A percentile compares a stretch with the other conserved stretches of the same genome.
Evolutionary conservation across 352 stramenopile genomes (phyloP).

Genomic region (Aphanomyces euteiches): DNA sequence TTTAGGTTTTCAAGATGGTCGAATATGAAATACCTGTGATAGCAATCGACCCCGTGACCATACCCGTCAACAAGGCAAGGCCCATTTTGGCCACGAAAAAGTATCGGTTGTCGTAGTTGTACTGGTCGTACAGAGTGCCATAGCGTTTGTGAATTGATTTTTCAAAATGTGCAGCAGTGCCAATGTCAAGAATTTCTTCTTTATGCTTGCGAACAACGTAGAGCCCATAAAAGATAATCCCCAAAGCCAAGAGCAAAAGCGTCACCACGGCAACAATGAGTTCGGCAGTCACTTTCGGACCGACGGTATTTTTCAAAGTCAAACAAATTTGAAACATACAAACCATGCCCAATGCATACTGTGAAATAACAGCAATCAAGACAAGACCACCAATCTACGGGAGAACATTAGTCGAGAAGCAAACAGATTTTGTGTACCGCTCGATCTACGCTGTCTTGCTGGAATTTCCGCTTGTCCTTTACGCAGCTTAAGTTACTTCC

Average conservation of each 20-base stretch:
- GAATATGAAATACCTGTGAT: slow-evolving; percentile 33
- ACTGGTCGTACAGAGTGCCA: slow-evolving; percentile 81
- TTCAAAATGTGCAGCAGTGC: slow-evolving; percentile 68
- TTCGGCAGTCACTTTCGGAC: slow-evolving; percentile 56
- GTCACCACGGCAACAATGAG: slow-evolving; percentile 42
- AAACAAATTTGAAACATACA: slow-evolving; percentile 69
- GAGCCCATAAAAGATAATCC: slow-evolving; percentile 77
- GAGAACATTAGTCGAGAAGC: background rate
- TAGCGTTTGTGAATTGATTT: slow-evolving; percentile 80
- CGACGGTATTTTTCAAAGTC: background rate
- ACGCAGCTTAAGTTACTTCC: slow-evolving; percentile 37
- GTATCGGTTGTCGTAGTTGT: slow-evolving; percentile 84
- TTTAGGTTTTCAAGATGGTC: background rate
- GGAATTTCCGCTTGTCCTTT: slow-evolving; percentile 47
- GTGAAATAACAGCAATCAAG: slow-evolving; percentile 67
- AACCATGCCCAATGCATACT: slow-evolving; percentile 83
- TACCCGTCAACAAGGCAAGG: slow-evolving; percentile 56
- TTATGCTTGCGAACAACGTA: slow-evolving; percentile 70
- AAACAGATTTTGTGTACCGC: slow-evolving; percentile 38
- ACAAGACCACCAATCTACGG: slow-evolving; percentile 58
- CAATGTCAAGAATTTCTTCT: slow-evolving; percentile 69
- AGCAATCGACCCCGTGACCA: slow-evolving; percentile 55
- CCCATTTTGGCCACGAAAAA: slow-evolving; percentile 83
- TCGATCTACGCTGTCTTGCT: slow-evolving; percentile 80
- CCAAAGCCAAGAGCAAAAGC: slow-evolving; percentile 43